phyloP scores from a whole-genome alignment of 2,329 filamentous ascomycete genomes.

The Lachnum nothofagi region DNA sequence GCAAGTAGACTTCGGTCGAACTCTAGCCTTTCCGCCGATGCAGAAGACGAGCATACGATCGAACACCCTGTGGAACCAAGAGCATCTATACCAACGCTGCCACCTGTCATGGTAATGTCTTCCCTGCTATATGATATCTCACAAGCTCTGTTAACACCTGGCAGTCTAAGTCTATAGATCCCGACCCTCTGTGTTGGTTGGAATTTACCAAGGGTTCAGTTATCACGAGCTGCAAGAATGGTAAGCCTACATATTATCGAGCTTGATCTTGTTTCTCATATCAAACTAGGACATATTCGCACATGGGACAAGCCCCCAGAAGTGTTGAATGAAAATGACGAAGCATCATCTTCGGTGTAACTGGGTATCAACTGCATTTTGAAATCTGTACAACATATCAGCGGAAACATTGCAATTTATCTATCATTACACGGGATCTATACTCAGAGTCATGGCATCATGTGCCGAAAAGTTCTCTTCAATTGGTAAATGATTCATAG shows the following conservation, averaged over 20 bases:
- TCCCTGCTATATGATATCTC: not conserved
- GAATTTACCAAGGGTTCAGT: slow-evolving; percentile 93
- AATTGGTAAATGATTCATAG: no score
- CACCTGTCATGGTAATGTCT: slow-evolving; percentile 73
- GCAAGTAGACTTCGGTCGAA: slow-evolving; percentile 62
- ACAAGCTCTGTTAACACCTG: slow-evolving; percentile 21
- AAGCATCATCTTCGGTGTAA: slow-evolving; percentile 3
- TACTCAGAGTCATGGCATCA: no score
- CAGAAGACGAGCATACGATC: slow-evolving; percentile 54
- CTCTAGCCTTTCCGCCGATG: slow-evolving; percentile 55
- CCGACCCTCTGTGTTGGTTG: slow-evolving; percentile 82
- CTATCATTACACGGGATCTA: no score
- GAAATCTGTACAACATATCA: slow-evolving; percentile 1
- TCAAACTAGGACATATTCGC: slow-evolving; percentile 22
- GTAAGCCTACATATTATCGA: slow-evolving; percentile 47
- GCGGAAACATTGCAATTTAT: no score
- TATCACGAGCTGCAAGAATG: slow-evolving; percentile 84
- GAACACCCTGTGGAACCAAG: slow-evolving; percentile 82
- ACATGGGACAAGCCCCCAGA: slow-evolving; percentile 27
- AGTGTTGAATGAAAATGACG: slow-evolving; percentile 13
- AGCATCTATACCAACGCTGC: slow-evolving; percentile 75
- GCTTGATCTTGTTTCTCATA: not conserved
- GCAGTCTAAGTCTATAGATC: slow-evolving; percentile 76
- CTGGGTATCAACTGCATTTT: not conserved
- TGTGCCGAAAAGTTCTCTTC: no score